Evolutionary conservation across 768 basidiomycete genomes (phyloP), one percentile per base, ranked within the genome.

Genomic region (Lyophyllum atratum): DNA sequence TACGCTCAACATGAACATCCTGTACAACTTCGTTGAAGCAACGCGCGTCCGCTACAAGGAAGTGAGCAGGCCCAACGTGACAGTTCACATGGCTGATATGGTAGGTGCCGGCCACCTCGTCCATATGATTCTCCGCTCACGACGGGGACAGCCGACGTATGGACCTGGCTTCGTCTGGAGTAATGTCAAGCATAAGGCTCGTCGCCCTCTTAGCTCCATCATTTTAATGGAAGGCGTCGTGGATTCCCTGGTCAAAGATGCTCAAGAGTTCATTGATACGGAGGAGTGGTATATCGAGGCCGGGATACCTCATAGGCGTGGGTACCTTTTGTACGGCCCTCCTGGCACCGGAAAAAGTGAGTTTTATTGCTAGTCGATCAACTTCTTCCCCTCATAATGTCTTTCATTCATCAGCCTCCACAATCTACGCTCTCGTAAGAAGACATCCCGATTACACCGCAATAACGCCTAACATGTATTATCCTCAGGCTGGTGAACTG

Each of bases 281-380:
- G 82, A 85, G 56, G 72, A 78, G n/a, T 86, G 85, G 85, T 86
- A 85, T 60, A 58, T 70, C 33, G 74, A 78, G 39, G 79, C 80
- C 0, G 84, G 85, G 0, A 85, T 85, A 46, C 84, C 85, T 1
- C 78, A 85, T 59, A 73, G 81, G 8, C 71, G 84, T 25, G 85
- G 85, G 0, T 85, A 83, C 57, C 69, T 85, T 17, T 69, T 86
- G 5, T 72, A 82, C 66, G 85, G 85, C 0, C 82, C 81, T 19
- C 83, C 84, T n/a, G 84, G 84, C 17, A 84, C 82, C 6, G 85
- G 84, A 7, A 86, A 85, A 69, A 85, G 82, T 84, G 43, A 56
- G 75, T 67, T 28, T 26, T 52, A 22, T 48, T 15, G 50, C 31
- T 47, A 47, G 46, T 29, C 52, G 33, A 33, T 29, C 47, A 4